Conservation (phyloP, 73 alveolate genomes). For the Paraurostyla sp. region DNA sequence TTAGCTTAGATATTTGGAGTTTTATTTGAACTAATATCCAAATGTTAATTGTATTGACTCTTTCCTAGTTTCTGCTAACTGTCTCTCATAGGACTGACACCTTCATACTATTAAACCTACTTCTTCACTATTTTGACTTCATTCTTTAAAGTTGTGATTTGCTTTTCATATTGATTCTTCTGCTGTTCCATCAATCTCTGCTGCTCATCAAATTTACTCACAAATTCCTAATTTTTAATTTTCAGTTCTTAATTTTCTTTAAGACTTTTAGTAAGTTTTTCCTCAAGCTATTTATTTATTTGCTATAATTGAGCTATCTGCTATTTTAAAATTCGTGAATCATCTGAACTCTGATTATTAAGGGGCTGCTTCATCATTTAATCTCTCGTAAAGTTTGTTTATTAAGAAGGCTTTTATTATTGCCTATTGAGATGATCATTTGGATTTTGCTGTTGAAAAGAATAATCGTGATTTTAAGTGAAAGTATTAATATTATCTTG, state of each 20-base stretch:
- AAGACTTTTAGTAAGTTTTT: not conserved
- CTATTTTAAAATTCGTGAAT: not conserved
- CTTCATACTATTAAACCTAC: not conserved
- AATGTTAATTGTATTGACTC: not conserved
- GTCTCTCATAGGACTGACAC: not conserved
- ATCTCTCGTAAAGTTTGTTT: not conserved
- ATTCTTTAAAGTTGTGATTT: not conserved
- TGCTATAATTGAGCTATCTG: not conserved
- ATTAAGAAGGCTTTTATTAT: not conserved
- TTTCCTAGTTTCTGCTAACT: not conserved
- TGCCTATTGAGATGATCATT: not conserved
- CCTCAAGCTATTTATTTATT: not conserved
- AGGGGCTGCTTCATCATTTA: not conserved
- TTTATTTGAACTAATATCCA: too few relatives aligned
- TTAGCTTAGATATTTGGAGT: not conserved
- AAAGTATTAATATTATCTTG: not conserved
- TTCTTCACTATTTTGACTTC: conserved; percentile 5
- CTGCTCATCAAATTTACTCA: not conserved
- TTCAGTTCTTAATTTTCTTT: not conserved
- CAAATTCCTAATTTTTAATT: not conserved
- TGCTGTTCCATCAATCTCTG: not conserved
- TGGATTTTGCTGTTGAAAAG: not conserved
- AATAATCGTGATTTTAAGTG: not conserved
- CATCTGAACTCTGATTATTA: not conserved
- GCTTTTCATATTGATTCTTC: not conserved